Percentiles rank a stretch among this genome's conserved stretches.
Conservation (phyloP, 2,329 filamentous ascomycete genomes). For the Arthrinium puccinioides region DNA sequence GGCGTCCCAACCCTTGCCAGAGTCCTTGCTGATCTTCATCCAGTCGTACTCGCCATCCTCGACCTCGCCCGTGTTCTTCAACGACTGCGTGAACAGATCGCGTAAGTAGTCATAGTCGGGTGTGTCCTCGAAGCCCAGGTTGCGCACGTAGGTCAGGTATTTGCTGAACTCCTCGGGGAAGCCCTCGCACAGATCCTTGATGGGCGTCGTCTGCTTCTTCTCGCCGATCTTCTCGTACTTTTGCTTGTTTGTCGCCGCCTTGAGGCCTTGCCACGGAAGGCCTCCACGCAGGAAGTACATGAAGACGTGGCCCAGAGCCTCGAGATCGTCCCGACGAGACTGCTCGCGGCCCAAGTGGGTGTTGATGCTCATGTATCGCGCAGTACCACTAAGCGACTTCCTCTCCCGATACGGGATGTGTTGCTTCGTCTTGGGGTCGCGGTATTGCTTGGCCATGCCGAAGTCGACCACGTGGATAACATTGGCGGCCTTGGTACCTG, state of each 20-base stretch:
- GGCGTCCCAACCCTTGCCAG: conserved; percentile 85
- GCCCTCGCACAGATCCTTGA: conserved; percentile 94
- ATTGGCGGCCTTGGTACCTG: conserved; percentile 88
- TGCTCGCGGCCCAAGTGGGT: conserved; percentile 95
- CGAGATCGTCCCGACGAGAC: conserved; percentile 89
- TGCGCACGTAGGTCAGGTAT: conserved; percentile 94
- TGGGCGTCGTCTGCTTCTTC: conserved; percentile 97
- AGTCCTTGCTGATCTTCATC: conserved; percentile 88
- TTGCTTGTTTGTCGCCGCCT: conserved; percentile 77
- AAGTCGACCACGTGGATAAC: conserved; percentile 99
- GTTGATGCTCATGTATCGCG: conserved; percentile 99
- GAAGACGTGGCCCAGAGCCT: conserved; percentile 73
- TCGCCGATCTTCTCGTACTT: conserved; percentile 99
- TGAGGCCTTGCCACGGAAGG: conserved; percentile 65
- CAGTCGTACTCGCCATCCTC: conserved; percentile 99
- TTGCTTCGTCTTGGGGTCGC: conserved; percentile 97
- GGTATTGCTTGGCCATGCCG: conserved; percentile 99
- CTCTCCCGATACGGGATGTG: conserved; percentile 96
- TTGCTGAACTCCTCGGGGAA: conserved; percentile 98
- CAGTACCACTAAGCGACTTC: conserved; percentile 93
- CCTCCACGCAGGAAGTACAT: conserved; percentile 69
- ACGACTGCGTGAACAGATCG: conserved; percentile 89
- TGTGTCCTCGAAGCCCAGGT: conserved; percentile 96
- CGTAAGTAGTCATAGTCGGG: conserved; percentile 97
- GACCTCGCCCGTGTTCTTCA: conserved; percentile 89